Evolutionary conservation across 2,329 filamentous ascomycete genomes (phyloP).

Genomic region (Elsinoe perseae): DNA sequence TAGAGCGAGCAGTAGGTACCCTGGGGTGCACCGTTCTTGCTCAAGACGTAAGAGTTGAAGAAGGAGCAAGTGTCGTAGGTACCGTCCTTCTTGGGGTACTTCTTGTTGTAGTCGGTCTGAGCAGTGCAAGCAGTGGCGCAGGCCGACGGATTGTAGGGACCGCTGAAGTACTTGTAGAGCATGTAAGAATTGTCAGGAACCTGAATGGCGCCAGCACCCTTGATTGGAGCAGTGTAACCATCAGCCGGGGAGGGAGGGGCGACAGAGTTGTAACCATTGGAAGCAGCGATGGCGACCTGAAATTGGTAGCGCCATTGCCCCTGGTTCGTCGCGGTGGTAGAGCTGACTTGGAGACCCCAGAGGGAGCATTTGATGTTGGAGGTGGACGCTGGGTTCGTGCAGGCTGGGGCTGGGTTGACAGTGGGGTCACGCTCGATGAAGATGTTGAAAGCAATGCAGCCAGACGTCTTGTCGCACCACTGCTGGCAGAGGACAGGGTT

Average conservation of each 20-base stretch:
- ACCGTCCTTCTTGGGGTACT: conserved; percentile 21
- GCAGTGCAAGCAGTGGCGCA: conserved; percentile 25
- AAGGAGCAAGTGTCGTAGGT: conserved; percentile 21
- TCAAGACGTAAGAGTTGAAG: conserved; percentile 35
- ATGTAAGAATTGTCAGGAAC: conserved; percentile 24
- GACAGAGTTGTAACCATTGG: conserved; percentile 32
- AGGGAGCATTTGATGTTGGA: conserved; percentile 32
- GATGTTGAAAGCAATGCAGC: conserved; percentile 31
- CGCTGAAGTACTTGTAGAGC: conserved; percentile 19
- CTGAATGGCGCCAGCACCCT: conserved; percentile 30
- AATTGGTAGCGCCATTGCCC: conserved; percentile 31
- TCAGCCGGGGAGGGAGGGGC: conserved; percentile 19
- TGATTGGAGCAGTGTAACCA: conserved; percentile 25
- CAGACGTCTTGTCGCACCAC: conserved; percentile 26
- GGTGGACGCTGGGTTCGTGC: conserved; percentile 29
- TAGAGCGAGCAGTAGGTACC: conserved; percentile 37
- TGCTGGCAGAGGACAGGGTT: conserved; percentile 26
- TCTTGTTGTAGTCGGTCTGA: conserved; percentile 22
- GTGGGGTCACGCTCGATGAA: conserved; percentile 32
- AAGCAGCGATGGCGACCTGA: conserved; percentile 37
- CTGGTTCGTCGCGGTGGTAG: conserved; percentile 28
- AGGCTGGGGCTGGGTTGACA: conserved; percentile 26
- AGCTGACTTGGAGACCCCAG: conserved; percentile 28
- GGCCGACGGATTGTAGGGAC: conserved; percentile 21
- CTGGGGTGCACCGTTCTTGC: conserved; percentile 31